Evolutionary conservation across 2,329 filamentous ascomycete species (phyloP), one percentile per base, ranked within the genome.

Genomic region (Xylariaceae sp.): DNA sequence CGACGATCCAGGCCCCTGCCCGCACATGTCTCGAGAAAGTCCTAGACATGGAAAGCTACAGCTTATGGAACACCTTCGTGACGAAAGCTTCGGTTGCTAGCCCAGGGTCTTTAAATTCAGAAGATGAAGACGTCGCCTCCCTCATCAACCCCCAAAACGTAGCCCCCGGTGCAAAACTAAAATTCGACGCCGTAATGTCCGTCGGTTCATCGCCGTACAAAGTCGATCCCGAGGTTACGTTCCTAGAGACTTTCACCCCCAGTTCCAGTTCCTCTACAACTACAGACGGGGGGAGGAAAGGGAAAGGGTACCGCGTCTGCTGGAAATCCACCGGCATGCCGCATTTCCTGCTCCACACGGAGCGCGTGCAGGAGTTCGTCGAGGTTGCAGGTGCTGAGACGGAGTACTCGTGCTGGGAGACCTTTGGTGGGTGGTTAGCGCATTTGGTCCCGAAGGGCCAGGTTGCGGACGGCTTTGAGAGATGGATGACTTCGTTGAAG

Each of bases 311-410:
- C 17, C 40, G 50, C 11, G 44, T 51, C 3, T 43, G 16, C 3
- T 53, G 50, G 50, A 51, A 51, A 22, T 40, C 40, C 4, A 2
- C 39, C 3, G 48, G 43, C 3, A n/a, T 42, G 11, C 50, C 43
- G 1, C 6, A 22, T n/a, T 51, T 53, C 41, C 8, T 53, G 25
- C 45, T 53, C 11, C 50, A 20, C 6, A 44, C 50, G 11, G 48
- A 53, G 44, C 50, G 50, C 11, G 50, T 51, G 32, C 50, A 53
- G 41, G 50, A 53, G 35, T 53, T 51, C 3, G 17, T 51, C 11
- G 45, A 53, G 38, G 7, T 0, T 1, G 40, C 12, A 0, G 32
- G 8, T 2, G 35, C 17, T 1, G 17, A 27, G 11, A 51, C 48
- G n/a, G n/a, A 21, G 8, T 53, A 53, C 20, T 16, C 23, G 19